Evolutionary conservation across 108 stramenopile genomes (phyloP), one percentile per base, ranked within the genome.

Genomic region (Fistulifera solaris): DNA sequence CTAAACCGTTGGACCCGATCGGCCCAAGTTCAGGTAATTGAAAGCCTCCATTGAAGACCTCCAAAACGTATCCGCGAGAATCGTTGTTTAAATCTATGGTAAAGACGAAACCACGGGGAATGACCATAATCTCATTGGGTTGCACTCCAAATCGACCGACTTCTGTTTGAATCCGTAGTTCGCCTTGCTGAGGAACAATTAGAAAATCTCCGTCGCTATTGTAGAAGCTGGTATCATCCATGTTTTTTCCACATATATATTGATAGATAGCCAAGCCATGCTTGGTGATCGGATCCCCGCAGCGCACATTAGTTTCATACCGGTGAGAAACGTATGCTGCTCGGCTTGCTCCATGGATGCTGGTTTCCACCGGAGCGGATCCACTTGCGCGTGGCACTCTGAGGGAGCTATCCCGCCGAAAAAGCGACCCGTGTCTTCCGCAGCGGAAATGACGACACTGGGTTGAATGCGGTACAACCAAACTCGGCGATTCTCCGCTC

Each of bases 131-230:
- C 56, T 93, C 88, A 1, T 57, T 58, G 2, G 92, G 93, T 24
- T 46, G 51, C 2, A 94, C 82, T 14, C 27, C 45, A 54, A 96
- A 56, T 21, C 59, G 38, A 14, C 95, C 95, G 54, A 89, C 12
- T 67, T 96, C 95, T 0, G 95, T 96, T 26, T 67, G 64, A 59
- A 95, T 61, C 13, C 19, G 46, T n/a, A 95, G 73, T 2, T 72
- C 47, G 41, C 72, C 75, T 42, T 62, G 59, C 70, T 97, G 90
- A 1, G 96, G 94, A 10, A 94, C 87, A 35, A 97, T 76, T 48
- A 97, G 67, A 56, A 94, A 80, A 58, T 97, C 96, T 23, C 96
- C 96, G 70, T 97, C 96, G 7, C 78, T 59, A 64, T 93, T 93
- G 51, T 79, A 77, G 22, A 58, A 14, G 13, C 55, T 2, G 21